These are phyloP conservation scores for Globisporangium carolinianum DNA, from an alignment of 352 stramenopile genomes.

Conservation along the genomic window DNA sequence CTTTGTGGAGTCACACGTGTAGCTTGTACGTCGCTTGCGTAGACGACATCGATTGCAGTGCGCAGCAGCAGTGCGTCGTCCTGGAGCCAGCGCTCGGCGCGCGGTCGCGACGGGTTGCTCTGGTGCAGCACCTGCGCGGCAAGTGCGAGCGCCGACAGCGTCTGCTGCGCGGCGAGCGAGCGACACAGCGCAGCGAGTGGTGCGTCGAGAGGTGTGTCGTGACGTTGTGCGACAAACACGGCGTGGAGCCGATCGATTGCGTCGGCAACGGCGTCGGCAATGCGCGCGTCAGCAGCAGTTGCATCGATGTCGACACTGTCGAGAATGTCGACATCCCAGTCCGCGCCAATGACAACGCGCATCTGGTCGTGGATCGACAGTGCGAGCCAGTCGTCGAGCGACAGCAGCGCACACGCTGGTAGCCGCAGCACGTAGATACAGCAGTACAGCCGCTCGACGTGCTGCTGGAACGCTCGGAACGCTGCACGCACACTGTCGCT, in stretches of 20 bases:
- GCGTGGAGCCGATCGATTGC: constrained; percentile 34
- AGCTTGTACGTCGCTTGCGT: background rate
- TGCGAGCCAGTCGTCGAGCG: constrained; percentile 45
- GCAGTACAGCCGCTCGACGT: constrained; percentile 54
- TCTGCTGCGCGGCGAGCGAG: constrained; percentile 19
- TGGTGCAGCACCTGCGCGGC: constrained; percentile 50
- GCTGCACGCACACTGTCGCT: background rate
- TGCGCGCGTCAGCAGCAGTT: too few relatives aligned
- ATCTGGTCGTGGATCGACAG: constrained; percentile 60
- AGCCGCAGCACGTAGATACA: constrained; percentile 45
- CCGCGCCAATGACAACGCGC: constrained; percentile 27
- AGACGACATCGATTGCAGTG: constrained; percentile 52
- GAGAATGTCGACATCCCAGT: background rate
- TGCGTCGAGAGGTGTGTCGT: constrained; percentile 41
- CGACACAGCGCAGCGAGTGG: constrained; percentile 37
- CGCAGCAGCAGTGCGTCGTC: constrained; percentile 39
- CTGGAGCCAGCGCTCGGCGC: constrained; percentile 51
- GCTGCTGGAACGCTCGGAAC: constrained; percentile 37
- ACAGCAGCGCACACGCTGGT: constrained; percentile 26
- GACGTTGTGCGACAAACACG: constrained; percentile 42
- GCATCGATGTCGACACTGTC: background rate
- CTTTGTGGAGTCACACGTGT: too few relatives aligned
- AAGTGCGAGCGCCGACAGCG: constrained; percentile 29
- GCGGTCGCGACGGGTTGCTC: constrained; percentile 48
- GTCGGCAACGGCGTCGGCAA: constrained; percentile 1